Base-by-base conservation (phyloP, 257 asterid species). In the Anisodus tanguticus region DNA sequence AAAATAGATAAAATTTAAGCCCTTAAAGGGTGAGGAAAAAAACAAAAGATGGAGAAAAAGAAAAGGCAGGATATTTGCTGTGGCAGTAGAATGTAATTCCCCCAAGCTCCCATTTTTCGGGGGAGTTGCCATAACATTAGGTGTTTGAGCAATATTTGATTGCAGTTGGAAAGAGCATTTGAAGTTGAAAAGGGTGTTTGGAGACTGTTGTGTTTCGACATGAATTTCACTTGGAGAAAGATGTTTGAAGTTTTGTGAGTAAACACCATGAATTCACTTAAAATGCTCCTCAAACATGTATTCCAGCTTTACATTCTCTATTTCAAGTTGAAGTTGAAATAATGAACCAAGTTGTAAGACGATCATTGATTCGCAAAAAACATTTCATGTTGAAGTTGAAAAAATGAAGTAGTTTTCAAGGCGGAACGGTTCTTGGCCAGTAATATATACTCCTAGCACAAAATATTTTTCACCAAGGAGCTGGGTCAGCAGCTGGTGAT, bases 1-100 rank as follows among this genome's bases (percentile, higher is more conserved):
- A 54, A 84, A 76, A 81, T 5, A 80, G 55, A 85, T 41, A 62
- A 45, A 54, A 10, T 10, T 16, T 83, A 71, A 80, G 9, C 62
- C 8, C 49, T 80, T 59, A 10, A 37, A 64, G 66, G 1, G 19
- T 72, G 80, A 15, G 26, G 4, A 39, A 2, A 39, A 69, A 45
- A 68, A 3, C 15, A 43, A 71, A 13, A n/a, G 39, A 4, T 45
- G 17, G 79, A 43, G 37, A 51, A 13, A 53, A 53, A 53, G 9
- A n/a, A 71, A 45, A 71, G 31, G 64, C 26, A 77, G 26, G 19
- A 26, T 77, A 53, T 64, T 77, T 26, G 64, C 26, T 53, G 31
- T 53, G 64, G 49, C 62, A 45, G 19, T 16, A 72, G 59, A 72
- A n/a, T n/a, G 80, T 5, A 49, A 49, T 5, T 3, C 45, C 80